Evolutionary conservation across 2,329 filamentous ascomycete species (phyloP), one percentile per base, ranked within the genome.

Genomic region (Cyphellophora attinorum): DNA sequence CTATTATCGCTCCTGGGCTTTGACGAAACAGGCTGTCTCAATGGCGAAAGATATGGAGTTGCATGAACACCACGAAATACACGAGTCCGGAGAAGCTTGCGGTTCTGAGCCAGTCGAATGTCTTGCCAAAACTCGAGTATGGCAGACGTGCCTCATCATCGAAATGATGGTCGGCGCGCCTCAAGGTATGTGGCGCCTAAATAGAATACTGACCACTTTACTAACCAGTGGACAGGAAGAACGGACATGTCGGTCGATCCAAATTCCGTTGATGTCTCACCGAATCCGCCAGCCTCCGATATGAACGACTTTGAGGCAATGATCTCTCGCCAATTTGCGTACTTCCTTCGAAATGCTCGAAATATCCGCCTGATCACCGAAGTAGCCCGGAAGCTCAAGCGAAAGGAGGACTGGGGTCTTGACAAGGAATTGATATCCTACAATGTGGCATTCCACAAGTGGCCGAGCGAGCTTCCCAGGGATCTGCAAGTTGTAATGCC

Each of bases 1-100:
- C 55, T 96, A 91, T 58, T 96, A 91, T 60, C 79, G 89, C 23
- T 96, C 91, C 0, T 96, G 91, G 89, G 93, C 95, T 76, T 85
- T 83, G 4, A 77, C 93, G 13, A 89, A 94, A 34, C 85, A 88
- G 41, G 85, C 89, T 44, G 81, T 93, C 5, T 81, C 86, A 30
- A 94, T 96, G 85, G 85, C 78, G 16, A 91, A 93, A 51, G 89
- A 95, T 53, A 67, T 96, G 19, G 85, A 86, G 13, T 65, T 96
- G 5, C 79, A 95, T 52, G 85, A 94, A 45, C 89, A 96, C 59
- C 77, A 77, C 42, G 78, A 82, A 39, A 75, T 79, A 29, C 91
- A 96, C 55, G 72, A 79, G 43, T 72, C 75, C 34, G 83, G 81
- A 14, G 73, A 72, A 35, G 57, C 71, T 1, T 96, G 91, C 53